Evolutionary conservation across 164 flowering plant genomes (phyloP).

Genomic region (Pachysandra terminalis): DNA sequence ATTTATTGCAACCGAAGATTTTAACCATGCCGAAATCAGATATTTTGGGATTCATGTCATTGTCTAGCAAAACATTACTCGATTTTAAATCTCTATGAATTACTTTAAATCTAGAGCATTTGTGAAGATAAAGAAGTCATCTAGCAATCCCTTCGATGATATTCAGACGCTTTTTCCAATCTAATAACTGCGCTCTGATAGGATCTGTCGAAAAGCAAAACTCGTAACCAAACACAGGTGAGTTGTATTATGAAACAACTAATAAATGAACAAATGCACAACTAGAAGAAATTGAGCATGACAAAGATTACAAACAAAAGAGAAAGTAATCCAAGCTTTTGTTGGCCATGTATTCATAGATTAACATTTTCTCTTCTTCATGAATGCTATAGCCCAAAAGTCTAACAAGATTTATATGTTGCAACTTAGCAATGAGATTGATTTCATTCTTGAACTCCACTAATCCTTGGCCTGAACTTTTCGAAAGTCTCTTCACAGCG

Average conservation of each 20-base stretch:
- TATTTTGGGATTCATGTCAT: slow-evolving; percentile 20
- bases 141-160: slow-evolving; percentile 22
- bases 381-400: slow-evolving; percentile 18
- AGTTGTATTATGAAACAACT: neutral
- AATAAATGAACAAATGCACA: neutral
- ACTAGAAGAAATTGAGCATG: neutral
- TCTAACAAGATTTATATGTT: slow-evolving; percentile 21
- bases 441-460: slow-evolving; percentile 21
- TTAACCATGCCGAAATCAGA: slow-evolving; percentile 25
- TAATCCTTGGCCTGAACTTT: slow-evolving; percentile 18
- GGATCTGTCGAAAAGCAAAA: slow-evolving; percentile 5
- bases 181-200: slow-evolving; percentile 1
- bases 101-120: slow-evolving; percentile 17
- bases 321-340: slow-evolving; percentile 23
- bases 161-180: slow-evolving; percentile 16
- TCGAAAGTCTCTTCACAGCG: slow-evolving; percentile 19
- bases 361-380: slow-evolving; percentile 18
- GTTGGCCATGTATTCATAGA: slow-evolving; percentile 21
- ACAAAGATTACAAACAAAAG: slow-evolving; percentile 12
- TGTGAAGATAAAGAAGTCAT: slow-evolving; percentile 22
- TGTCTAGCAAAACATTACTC: slow-evolving; percentile 19
- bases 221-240: too few species aligned
- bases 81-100: slow-evolving; percentile 24
- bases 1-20: slow-evolving; percentile 12
- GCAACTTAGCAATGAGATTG: slow-evolving; percentile 16